A percentile compares a stretch with the other conserved stretches of the same genome.
phyloP scores from a whole-genome alignment of 345 rosid species.

The Euphorbia pulcherrima region DNA sequence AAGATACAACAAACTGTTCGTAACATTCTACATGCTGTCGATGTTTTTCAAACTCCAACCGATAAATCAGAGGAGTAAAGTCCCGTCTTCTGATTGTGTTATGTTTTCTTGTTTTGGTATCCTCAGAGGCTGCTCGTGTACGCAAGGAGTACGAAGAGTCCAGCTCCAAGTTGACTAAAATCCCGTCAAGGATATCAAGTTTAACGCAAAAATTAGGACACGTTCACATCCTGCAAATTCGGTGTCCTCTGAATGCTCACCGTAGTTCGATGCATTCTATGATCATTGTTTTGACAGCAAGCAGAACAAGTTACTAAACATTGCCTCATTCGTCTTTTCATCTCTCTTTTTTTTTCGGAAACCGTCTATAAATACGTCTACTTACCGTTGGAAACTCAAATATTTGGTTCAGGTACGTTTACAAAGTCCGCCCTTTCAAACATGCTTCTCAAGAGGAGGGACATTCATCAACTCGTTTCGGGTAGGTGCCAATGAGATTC shows the following conservation, averaged over 20 bases:
- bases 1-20: slow-evolving; percentile 59
- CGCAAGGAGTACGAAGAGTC: slow-evolving; percentile 82
- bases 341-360: slow-evolving; percentile 3
- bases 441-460: slow-evolving; percentile 87
- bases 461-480: slow-evolving; percentile 56
- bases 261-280: slow-evolving; percentile 64
- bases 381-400: slow-evolving; percentile 9
- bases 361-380: slow-evolving; percentile 3
- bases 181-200: slow-evolving; percentile 78
- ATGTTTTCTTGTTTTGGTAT: slow-evolving; percentile 24
- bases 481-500: slow-evolving; percentile 54
- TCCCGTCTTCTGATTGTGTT: neutral
- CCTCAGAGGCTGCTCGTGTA: slow-evolving; percentile 68
- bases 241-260: slow-evolving; percentile 22
- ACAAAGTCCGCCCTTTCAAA: slow-evolving; percentile 86
- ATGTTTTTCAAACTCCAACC: slow-evolving; percentile 66
- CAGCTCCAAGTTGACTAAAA: slow-evolving; percentile 63
- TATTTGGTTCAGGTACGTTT: slow-evolving; percentile 61
- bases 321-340: neutral
- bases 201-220: slow-evolving; percentile 71
- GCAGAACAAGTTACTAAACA: slow-evolving; percentile 62
- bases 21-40: slow-evolving; percentile 64
- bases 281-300: slow-evolving; percentile 82
- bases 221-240: slow-evolving; percentile 20
- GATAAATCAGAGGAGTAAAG: slow-evolving; percentile 41